These are phyloP conservation scores for Gossypium raimondii DNA, from an alignment of 345 rosid species.

Conservation along the genomic window DNA sequence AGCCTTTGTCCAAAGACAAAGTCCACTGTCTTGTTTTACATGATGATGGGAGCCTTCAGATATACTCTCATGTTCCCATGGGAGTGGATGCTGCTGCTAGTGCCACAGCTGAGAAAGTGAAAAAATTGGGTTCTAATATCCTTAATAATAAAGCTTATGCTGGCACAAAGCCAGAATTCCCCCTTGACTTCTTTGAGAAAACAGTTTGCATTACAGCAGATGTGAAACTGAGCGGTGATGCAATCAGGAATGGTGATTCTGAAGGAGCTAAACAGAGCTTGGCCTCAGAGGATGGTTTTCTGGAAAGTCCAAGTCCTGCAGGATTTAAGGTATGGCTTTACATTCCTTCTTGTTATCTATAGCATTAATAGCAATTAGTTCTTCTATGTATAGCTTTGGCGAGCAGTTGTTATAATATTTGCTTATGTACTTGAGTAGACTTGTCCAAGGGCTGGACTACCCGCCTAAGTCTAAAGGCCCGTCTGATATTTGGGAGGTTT, in stretches of 20 bases:
- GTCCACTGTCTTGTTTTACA: conserved; percentile 88
- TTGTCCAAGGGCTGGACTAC: background rate
- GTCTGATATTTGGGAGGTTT: background rate
- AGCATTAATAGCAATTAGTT: background rate
- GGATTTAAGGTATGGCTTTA: conserved; percentile 77
- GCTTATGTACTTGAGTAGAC: background rate
- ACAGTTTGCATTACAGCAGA: conserved; percentile 86
- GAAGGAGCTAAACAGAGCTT: conserved; percentile 91
- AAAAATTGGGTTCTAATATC: conserved; percentile 80
- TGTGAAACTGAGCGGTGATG: conserved; percentile 90
- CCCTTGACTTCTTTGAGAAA: conserved; percentile 97
- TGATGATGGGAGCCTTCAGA: conserved; percentile 99
- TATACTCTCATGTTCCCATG: conserved; percentile 61
- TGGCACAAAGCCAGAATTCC: conserved; percentile 80
- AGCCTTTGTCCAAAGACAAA: conserved; percentile 90
- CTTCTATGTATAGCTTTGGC: background rate
- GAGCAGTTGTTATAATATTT: background rate
- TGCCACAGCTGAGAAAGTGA: conserved; percentile 75
- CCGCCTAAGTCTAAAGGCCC: background rate
- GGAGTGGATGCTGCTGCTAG: conserved; percentile 61
- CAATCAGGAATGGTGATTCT: conserved; percentile 83
- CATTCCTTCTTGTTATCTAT: conserved; percentile 4
- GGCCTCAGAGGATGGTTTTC: conserved; percentile 87
- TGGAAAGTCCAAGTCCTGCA: conserved; percentile 77
- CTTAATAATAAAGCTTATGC: conserved; percentile 78